These are phyloP conservation scores for Pinus taeda DNA, from an alignment of 75 land plant species.

Conservation along the genomic window DNA sequence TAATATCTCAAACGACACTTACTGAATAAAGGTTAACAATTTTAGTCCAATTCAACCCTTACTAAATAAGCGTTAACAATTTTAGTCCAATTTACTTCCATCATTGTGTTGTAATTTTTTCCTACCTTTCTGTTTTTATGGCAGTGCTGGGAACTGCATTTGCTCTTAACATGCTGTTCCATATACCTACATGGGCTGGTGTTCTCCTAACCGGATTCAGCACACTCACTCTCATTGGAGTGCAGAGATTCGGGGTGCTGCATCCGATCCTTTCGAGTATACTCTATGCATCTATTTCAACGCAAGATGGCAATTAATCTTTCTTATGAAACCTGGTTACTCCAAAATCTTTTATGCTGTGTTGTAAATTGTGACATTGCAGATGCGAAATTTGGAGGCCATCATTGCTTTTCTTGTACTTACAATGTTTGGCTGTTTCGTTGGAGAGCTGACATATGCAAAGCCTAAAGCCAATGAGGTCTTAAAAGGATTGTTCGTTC, in stretches of 20 bases:
- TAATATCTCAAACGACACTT: no score
- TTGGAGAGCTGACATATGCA: conserved; percentile 72
- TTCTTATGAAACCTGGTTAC: no score
- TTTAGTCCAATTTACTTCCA: no score
- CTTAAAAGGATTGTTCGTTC: conserved; percentile 70
- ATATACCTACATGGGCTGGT: conserved; percentile 80
- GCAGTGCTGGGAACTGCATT: conserved; percentile 87
- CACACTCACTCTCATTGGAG: conserved; percentile 66
- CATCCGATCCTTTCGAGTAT: neutral
- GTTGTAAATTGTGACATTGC: neutral
- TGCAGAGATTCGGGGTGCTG: conserved; percentile 80
- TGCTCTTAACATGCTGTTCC: conserved; percentile 86
- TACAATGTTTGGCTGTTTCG: conserved; percentile 76
- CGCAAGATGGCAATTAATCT: no score
- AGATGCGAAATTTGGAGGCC: conserved; percentile 86
- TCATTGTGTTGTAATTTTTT: no score
- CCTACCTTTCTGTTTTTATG: neutral
- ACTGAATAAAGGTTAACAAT: no score
- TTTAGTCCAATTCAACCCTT: no score
- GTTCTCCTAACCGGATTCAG: conserved; percentile 81
- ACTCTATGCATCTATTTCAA: no score
- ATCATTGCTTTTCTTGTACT: conserved; percentile 70
- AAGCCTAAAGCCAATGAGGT: conserved; percentile 76
- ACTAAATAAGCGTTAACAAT: no score
- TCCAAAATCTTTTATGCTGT: no score